Conservation (phyloP, 768 basidiomycete species). For the Suillus subalutaceus region DNA sequence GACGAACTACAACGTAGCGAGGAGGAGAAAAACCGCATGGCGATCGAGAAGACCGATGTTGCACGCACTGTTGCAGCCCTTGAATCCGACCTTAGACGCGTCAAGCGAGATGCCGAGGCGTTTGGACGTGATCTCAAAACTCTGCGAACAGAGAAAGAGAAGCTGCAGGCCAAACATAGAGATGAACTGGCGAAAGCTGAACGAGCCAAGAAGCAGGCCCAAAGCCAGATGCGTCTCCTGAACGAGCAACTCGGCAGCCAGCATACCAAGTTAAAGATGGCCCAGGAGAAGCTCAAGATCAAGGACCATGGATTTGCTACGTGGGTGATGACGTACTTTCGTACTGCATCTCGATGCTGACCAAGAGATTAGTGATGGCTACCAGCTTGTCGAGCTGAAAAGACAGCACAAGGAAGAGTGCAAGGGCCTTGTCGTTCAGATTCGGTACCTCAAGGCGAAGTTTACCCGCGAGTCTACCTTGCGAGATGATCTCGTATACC, state of each 20-base stretch:
- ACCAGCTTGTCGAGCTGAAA: slow-evolving; percentile 56
- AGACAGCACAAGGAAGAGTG: slow-evolving; percentile 82
- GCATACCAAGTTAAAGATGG: slow-evolving; percentile 43
- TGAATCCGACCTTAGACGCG: slow-evolving; percentile 74
- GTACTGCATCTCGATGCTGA: slow-evolving; percentile 5
- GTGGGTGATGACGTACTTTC: slow-evolving; percentile 42
- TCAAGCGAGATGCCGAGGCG: slow-evolving; percentile 73
- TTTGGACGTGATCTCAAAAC: slow-evolving; percentile 78
- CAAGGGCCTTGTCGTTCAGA: slow-evolving; percentile 89
- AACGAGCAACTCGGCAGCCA: slow-evolving; percentile 65
- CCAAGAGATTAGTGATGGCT: slow-evolving; percentile 46
- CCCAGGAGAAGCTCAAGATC: slow-evolving; percentile 50
- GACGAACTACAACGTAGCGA: slow-evolving; percentile 65
- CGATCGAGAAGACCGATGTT: slow-evolving; percentile 66
- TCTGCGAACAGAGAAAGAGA: slow-evolving; percentile 69
- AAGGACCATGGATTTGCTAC: slow-evolving; percentile 59
- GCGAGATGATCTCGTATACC: slow-evolving; percentile 75
- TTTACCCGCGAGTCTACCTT: slow-evolving; percentile 84
- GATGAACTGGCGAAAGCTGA: slow-evolving; percentile 61
- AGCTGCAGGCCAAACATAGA: slow-evolving; percentile 53
- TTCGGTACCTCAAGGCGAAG: slow-evolving; percentile 89
- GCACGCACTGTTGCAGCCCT: slow-evolving; percentile 65
- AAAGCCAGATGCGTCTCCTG: slow-evolving; percentile 65
- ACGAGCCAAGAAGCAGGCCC: slow-evolving; percentile 65
- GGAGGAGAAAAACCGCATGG: slow-evolving; percentile 64